These are phyloP conservation scores for Ustilago xerochloae DNA, from an alignment of 1,284 basidiomycete species.

Conservation along the genomic window DNA sequence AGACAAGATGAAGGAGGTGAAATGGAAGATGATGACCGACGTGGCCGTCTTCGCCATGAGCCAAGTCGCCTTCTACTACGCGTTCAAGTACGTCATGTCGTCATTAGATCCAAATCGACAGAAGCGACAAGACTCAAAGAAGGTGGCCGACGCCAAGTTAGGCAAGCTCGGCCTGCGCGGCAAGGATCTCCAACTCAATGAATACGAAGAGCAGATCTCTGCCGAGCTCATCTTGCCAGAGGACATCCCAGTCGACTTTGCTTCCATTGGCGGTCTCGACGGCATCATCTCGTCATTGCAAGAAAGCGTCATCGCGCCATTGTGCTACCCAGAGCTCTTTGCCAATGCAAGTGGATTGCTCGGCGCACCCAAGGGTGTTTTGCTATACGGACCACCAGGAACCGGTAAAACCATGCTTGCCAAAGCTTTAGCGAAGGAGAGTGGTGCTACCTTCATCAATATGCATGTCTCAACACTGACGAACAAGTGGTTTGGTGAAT, in stretches of 20 bases:
- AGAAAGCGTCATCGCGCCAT: slow-evolving; percentile 95
- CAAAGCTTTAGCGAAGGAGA: slow-evolving; percentile 77
- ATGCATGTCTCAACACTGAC: slow-evolving; percentile 72
- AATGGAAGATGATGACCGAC: slow-evolving; percentile 64
- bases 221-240: slow-evolving; percentile 71
- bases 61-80: slow-evolving; percentile 69
- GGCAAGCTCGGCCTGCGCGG: slow-evolving; percentile 61
- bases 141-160: slow-evolving; percentile 63
- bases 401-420: slow-evolving; percentile 71
- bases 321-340: slow-evolving; percentile 91
- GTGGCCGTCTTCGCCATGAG: slow-evolving; percentile 62
- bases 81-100: slow-evolving; percentile 69
- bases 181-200: slow-evolving; percentile 58
- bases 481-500: slow-evolving; percentile 91
- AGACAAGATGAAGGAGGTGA: slow-evolving; percentile 57
- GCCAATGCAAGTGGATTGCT: slow-evolving; percentile 73
- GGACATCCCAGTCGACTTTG: slow-evolving; percentile 71
- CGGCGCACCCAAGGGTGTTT: slow-evolving; percentile 72
- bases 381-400: slow-evolving; percentile 70
- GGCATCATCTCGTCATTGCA: slow-evolving; percentile 88
- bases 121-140: slow-evolving; percentile 65
- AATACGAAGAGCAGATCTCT: slow-evolving; percentile 71
- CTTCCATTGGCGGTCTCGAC: slow-evolving; percentile 91
- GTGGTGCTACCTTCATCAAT: slow-evolving; percentile 86
- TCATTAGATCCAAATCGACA: slow-evolving; percentile 68